Percentiles rank a stretch among this genome's conserved stretches.
Conservation (phyloP, 2,329 filamentous ascomycete species). For the Parascedosporium putredinis region DNA sequence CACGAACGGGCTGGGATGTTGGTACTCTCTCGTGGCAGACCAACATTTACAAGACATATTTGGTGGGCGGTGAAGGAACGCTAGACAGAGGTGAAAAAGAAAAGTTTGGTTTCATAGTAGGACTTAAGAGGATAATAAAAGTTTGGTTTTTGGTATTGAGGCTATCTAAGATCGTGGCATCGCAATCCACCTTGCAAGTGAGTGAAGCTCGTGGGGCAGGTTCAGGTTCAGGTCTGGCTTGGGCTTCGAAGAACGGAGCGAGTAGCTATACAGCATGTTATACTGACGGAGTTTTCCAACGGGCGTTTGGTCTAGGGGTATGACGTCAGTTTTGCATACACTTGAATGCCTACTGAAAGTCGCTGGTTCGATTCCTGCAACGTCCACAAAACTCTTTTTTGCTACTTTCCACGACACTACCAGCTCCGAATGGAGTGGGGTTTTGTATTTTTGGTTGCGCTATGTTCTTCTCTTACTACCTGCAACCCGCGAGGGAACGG, state of each 20-base stretch:
- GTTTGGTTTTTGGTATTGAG: background rate
- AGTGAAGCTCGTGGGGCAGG: background rate
- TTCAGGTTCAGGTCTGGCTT: background rate
- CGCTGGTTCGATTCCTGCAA: constrained; percentile 9
- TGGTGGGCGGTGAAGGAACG: no score
- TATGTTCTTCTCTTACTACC: no score
- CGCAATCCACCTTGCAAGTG: background rate
- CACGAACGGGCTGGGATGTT: no score
- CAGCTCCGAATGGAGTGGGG: background rate
- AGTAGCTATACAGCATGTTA: background rate
- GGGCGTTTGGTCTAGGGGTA: constrained; percentile 10
- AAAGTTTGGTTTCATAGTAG: background rate
- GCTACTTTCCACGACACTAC: no score
- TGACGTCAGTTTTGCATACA: constrained; percentile 10
- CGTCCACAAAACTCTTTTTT: constrained; percentile 6
- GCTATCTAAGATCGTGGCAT: no score
- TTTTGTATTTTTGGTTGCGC: no score
- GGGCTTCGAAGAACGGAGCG: no score
- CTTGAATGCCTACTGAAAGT: constrained; percentile 8
- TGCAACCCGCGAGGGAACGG: no score
- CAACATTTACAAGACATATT: no score
- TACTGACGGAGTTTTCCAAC: background rate
- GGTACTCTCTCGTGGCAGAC: no score
- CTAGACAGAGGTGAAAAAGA: no score
- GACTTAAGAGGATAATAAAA: background rate